Percentiles rank a stretch among this genome's conserved stretches.
phyloP scores from a whole-genome alignment of 805 yeast genomes.

The Lachancea nothofagi region DNA sequence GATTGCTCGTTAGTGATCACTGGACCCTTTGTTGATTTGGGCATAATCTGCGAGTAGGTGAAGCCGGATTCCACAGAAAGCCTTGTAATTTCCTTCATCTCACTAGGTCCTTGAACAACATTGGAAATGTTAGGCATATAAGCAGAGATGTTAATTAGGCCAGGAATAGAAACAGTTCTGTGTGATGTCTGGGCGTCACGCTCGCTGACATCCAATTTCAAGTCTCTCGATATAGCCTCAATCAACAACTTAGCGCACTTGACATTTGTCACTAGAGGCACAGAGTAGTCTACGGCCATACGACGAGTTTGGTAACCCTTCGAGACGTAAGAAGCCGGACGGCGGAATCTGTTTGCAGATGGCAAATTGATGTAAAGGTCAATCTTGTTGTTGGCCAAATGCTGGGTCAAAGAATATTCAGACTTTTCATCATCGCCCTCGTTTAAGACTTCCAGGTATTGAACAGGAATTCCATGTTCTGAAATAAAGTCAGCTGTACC shows the following conservation, averaged over 20 bases:
- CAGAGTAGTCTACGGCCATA: conserved; percentile 98
- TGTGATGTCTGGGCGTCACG: conserved; percentile 90
- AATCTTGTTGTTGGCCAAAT: conserved; percentile 92
- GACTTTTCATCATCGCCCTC: conserved; percentile 61
- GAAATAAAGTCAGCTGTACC: conserved; percentile 98
- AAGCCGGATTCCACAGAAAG: conserved; percentile 79
- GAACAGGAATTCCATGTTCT: conserved; percentile 91
- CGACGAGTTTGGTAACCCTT: conserved; percentile 98
- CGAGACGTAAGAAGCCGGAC: conserved; percentile 97
- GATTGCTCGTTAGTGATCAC: conserved; percentile 60
- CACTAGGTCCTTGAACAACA: conserved; percentile 40
- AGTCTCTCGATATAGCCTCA: conserved; percentile 81
- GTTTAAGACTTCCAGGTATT: conserved; percentile 85
- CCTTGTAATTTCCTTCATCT: conserved; percentile 64
- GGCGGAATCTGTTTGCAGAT: conserved; percentile 92
- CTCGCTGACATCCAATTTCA: conserved; percentile 59
- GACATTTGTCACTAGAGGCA: conserved; percentile 95
- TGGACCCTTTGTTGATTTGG: conserved; percentile 57
- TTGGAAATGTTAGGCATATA: conserved; percentile 63
- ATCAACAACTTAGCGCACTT: conserved; percentile 93
- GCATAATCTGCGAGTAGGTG: conserved; percentile 76
- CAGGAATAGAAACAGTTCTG: conserved; percentile 75
- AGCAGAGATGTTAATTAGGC: conserved; percentile 76
- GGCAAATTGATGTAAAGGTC: conserved; percentile 96
- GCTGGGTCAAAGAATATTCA: conserved; percentile 93